A percentile compares a stretch with the other conserved stretches of the same genome.
phyloP scores from a whole-genome alignment of 2,329 filamentous ascomycete species.

The Knufia fluminis region DNA sequence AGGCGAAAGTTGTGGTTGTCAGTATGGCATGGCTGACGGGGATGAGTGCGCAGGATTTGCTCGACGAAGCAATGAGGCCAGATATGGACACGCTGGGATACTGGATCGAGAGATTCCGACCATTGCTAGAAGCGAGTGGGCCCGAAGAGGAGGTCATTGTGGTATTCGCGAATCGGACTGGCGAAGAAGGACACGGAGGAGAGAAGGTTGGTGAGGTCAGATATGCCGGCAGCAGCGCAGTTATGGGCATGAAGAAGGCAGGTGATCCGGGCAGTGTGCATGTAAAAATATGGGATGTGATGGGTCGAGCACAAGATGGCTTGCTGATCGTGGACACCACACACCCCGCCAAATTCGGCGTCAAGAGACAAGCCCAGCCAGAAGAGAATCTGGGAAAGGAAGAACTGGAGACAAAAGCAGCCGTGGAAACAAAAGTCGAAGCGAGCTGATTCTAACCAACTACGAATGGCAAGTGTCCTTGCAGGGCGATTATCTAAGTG shows the following conservation, averaged over 20 bases:
- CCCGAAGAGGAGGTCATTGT: conserved; percentile 31
- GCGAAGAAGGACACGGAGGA: conserved; percentile 30
- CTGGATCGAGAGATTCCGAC: conserved; percentile 53
- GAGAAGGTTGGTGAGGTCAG: conserved; percentile 32
- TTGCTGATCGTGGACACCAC: conserved; percentile 40
- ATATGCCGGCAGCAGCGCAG: conserved; percentile 42
- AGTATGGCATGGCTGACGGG: conserved; percentile 57
- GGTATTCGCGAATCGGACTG: conserved; percentile 39
- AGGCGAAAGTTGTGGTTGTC: conserved; percentile 46
- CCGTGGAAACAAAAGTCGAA: not conserved
- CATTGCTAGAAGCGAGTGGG: conserved; percentile 30
- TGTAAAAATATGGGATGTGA: conserved; percentile 38
- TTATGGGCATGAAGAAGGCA: conserved; percentile 29
- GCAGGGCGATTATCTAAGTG: not conserved
- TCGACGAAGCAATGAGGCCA: conserved; percentile 35
- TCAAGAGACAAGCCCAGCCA: conserved; percentile 5
- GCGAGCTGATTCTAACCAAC: not conserved
- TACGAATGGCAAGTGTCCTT: not conserved
- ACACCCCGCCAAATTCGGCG: conserved; percentile 24
- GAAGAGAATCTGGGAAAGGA: not conserved
- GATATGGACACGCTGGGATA: conserved; percentile 54
- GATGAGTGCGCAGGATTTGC: conserved; percentile 40
- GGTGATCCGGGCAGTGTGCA: conserved; percentile 25
- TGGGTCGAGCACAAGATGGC: conserved; percentile 37
- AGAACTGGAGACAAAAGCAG: not conserved